Evolutionary conservation across 495 filamentous ascomycete species (phyloP), one percentile per base, ranked within the genome.

Genomic region (Neurospora intermedia): DNA sequence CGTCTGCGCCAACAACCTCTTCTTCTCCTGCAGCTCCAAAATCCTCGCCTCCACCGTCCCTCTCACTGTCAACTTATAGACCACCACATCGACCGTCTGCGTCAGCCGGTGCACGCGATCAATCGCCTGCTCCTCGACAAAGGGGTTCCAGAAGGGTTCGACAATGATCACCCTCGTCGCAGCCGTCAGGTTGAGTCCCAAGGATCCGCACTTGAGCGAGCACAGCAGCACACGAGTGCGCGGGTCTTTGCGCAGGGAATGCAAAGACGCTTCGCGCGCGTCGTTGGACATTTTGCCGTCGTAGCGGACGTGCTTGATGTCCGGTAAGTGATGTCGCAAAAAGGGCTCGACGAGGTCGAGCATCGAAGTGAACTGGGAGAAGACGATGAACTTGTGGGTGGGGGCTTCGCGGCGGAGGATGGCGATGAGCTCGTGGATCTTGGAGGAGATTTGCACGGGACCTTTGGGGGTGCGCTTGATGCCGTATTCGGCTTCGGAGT

Each of bases 131-230:
- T 98, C 96, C 86, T 99, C 96, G 38, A 98, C 92, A 76, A 99
- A 99, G 84, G 69, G 96, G 82, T 99, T 99, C 96, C 96, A 99
- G 82, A 98, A 99, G 0, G 96, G 96, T 79, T 99, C 96, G 41
- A 99, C 83, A 78, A 99, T 98, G 46, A 99, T 88, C 10, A 99
- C 96, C 43, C 96, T 88, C 74, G 91, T 94, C 18, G 96, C 96
- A 0, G 95, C 96, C 6, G 96, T 98, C 40, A 99, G 86, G 80
- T 99, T 99, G 18, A 99, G 88, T 3, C 96, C 96, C 48, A 99
- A 80, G 16, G 93, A 93, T 75, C 96, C 96, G 78, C 96, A 97
- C 73, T 95, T 94, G 71, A 99, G 85, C 83, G 90, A 93, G 82
- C 96, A 99, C 11, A 99, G 90, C 42, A 99, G 83, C 16, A 99